Evolutionary conservation across 78 protist species (phyloP), one percentile per base, ranked within the genome.

Genomic region (Chrysochromulina tobinii): DNA sequence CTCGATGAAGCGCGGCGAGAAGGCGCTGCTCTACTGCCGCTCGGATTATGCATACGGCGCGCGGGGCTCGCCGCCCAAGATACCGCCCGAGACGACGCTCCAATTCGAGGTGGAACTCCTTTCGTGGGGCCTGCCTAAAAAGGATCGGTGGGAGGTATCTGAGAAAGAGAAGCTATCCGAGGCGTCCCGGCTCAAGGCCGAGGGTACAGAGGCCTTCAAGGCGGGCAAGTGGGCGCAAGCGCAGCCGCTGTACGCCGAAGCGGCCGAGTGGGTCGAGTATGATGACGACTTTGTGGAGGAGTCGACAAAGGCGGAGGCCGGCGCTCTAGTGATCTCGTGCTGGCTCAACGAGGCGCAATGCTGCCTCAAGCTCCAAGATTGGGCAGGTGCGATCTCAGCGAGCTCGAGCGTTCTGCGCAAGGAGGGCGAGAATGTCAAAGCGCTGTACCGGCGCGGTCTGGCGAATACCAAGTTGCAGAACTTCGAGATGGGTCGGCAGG

Each of bases 31-130:
- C 50, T 92, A 93, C 67, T 81, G 87, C 94, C n/a, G 96, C 12
- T 75, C 93, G 72, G 96, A 95, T 66, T 75, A 92, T 72, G 98
- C 96, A 58, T 97, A 97, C 94, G 98, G 97, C 66, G 95, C 75
- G 21, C 50, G 72, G 3, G 98, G 98, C 11, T 15, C 64, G 66
- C 96, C 96, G 21, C 96, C 94, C 21, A 61, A 54, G 23, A 77
- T 89, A 68, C 93, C 93, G 17, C 69, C 54, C 38, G 61, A 61
- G 58, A 81, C 92, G 20, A 77, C 92, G 23, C 81, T 90, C 20
- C 2, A 15, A 17, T 90, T 90, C 23, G 92, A 90, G 64, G 92
- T 90, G 67, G 92, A 90, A 88, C 92, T 90, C 55, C 48, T 90
- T 54, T 61, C 69, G 59, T 90, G 88, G 88, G 54, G 54, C 51